A percentile compares a stretch with the other conserved stretches of the same genome.
phyloP scores from a whole-genome alignment of 495 filamentous ascomycete genomes.

The Hypoxylon subgilvum region DNA sequence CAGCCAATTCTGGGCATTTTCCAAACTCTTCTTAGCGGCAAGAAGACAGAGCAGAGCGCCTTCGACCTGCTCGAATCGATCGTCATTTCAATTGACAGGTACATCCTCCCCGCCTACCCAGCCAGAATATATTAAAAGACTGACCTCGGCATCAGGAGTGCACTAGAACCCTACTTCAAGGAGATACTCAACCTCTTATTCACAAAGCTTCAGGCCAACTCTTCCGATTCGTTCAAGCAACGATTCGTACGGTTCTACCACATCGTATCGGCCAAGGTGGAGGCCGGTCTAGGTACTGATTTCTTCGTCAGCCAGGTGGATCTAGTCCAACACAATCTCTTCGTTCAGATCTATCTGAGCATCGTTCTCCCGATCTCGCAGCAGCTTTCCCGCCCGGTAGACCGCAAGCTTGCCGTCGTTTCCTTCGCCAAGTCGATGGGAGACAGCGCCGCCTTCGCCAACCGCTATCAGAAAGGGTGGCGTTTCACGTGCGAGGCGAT shows the following conservation, averaged over 20 bases:
- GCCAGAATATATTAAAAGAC: conserved; percentile 8
- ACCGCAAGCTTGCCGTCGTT: conserved; percentile 92
- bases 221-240: conserved; percentile 77
- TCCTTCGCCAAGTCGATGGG: conserved; percentile 89
- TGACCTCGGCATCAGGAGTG: conserved; percentile 52
- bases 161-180: conserved; percentile 76
- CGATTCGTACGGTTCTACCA: conserved; percentile 92
- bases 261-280: conserved; percentile 77
- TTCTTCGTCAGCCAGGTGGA: conserved; percentile 84
- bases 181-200: conserved; percentile 82
- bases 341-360: conserved; percentile 79
- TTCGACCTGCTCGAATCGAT: conserved; percentile 90
- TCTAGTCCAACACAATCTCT: conserved; percentile 77
- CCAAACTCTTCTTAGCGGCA: conserved; percentile 76
- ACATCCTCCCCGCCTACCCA: conserved; percentile 44
- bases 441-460: conserved; percentile 78
- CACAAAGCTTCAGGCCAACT: conserved; percentile 75
- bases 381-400: conserved; percentile 80
- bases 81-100: conserved; percentile 71
- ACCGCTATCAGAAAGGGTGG: conserved; percentile 84
- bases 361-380: conserved; percentile 88
- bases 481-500: conserved; percentile 82
- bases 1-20: conserved; percentile 88
- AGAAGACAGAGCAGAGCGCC: conserved; percentile 78
- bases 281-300: conserved; percentile 82